A percentile compares a stretch with the other conserved stretches of the same genome.
Evolutionary conservation across 1,284 basidiomycete genomes (phyloP).

Genomic region (Phylloporus sp.): DNA sequence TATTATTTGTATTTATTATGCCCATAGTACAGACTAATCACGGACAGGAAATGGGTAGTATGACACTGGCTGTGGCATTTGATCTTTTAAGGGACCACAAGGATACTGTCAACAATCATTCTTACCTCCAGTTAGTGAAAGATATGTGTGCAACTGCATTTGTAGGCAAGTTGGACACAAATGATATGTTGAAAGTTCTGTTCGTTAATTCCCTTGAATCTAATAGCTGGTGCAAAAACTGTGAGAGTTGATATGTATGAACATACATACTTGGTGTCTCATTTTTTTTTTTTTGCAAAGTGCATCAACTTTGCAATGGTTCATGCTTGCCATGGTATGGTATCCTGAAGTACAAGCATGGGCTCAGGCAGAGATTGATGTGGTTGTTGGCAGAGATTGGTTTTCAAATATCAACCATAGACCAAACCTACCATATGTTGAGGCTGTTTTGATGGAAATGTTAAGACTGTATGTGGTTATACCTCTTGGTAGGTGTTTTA

Average conservation of each 20-base stretch:
- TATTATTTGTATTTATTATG: background rate
- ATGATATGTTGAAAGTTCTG: too few relatives aligned
- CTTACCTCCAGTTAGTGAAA: slow-evolving; percentile 14
- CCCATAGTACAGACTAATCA: background rate
- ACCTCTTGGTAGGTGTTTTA: slow-evolving; percentile 25
- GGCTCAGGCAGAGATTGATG: too few relatives aligned
- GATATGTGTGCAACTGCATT: slow-evolving; percentile 30
- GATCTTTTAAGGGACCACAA: slow-evolving; percentile 14
- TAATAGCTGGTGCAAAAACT: slow-evolving; percentile 27
- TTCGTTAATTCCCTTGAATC: background rate
- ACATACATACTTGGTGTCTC: background rate
- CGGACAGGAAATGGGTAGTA: slow-evolving; percentile 17
- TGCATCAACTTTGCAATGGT: slow-evolving; percentile 47
- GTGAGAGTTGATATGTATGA: slow-evolving; percentile 10
- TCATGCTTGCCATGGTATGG: slow-evolving; percentile 53
- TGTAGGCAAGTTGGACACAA: slow-evolving; percentile 19
- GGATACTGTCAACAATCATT: slow-evolving; percentile 1
- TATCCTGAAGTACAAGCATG: slow-evolving; percentile 43
- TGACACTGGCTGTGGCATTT: slow-evolving; percentile 17
- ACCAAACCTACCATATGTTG: slow-evolving; percentile 45
- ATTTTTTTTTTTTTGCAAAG: slow-evolving; percentile 37
- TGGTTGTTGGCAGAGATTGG: too few relatives aligned
- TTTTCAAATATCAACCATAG: slow-evolving; percentile 36
- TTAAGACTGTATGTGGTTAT: slow-evolving; percentile 51
- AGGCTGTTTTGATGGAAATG: slow-evolving; percentile 53